Percentiles rank a stretch among this genome's conserved stretches.
Conservation (phyloP, 2,329 filamentous ascomycete species). For the Pseudogymnoascus sp. region DNA sequence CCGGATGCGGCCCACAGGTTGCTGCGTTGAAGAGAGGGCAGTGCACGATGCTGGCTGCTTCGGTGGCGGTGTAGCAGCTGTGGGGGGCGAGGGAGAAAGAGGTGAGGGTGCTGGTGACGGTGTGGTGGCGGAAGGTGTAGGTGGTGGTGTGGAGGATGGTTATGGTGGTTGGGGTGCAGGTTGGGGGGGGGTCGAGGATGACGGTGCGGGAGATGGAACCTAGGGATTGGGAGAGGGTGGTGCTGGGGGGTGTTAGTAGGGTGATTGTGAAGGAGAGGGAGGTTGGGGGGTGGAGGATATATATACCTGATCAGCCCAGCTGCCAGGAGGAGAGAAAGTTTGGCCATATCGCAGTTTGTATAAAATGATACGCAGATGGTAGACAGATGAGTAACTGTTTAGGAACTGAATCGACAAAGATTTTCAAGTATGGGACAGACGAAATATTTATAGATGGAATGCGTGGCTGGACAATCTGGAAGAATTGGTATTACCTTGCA, state of each 20-base stretch:
- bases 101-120: background rate
- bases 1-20: conserved; percentile 9
- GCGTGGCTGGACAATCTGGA: background rate
- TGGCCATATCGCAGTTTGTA: background rate
- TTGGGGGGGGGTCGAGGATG: background rate
- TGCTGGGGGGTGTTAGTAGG: background rate
- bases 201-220: background rate
- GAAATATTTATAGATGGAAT: background rate
- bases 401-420: background rate
- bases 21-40: conserved; percentile 11
- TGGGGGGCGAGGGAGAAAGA: background rate
- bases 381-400: background rate
- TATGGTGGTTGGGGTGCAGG: background rate
- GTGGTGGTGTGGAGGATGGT: background rate
- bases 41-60: background rate
- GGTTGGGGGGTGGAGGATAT: background rate
- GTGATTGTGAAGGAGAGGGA: background rate
- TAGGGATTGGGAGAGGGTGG: background rate
- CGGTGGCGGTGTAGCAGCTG: background rate
- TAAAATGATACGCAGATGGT: background rate
- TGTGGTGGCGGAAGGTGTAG: background rate
- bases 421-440: background rate
- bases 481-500: background rate
- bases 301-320: background rate
- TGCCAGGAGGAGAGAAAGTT: background rate